Base-by-base conservation (phyloP, 805 yeast species). In the Lachancea thermotolerans region DNA sequence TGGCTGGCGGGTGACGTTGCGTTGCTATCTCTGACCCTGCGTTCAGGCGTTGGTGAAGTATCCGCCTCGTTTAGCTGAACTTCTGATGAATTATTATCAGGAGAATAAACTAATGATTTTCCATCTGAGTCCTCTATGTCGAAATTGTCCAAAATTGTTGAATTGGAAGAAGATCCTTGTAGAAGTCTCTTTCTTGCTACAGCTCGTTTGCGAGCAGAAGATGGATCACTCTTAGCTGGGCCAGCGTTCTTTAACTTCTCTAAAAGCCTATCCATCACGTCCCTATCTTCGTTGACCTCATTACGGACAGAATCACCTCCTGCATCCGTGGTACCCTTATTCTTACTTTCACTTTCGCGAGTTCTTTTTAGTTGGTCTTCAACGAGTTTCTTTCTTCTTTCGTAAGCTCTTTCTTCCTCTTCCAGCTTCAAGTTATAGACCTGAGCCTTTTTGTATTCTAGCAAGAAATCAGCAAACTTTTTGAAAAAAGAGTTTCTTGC, bases 181-280 rank as follows among this genome's bases (percentile, higher is more conserved):
- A 73, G 54, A 53, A 79, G 62, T 42, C 81, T 82, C 57, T 74
- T 80, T 52, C 89, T 77, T 46, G 87, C 83, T 54, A 81, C 70
- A 1, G 91, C 95, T 44, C 93, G 72, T 55, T 87, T 79, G 55
- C 95, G 72, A 0, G 95, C 95, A 3, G 88, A 77, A 2, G 86
- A 70, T 1, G 93, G 78, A 50, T 89, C 93, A 5, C 86, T 80
- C 49, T 80, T 79, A 4, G 80, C 67, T 10, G 93, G 85, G 1
- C 91, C 95, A 0, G 93, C 86, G 14, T 90, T 89, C 58, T 89
- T 83, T 57, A 93, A 74, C 58, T 85, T 87, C 61, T 89, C 95
- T 47, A 93, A 72, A 40, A 93, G 70, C 31, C 83, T 78, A 62
- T 93, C 99, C 85, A 93, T 88, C 35, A 88, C 80, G 10, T 70